phyloP scores from a whole-genome alignment of 768 basidiomycete genomes.

The Bullera alba region DNA sequence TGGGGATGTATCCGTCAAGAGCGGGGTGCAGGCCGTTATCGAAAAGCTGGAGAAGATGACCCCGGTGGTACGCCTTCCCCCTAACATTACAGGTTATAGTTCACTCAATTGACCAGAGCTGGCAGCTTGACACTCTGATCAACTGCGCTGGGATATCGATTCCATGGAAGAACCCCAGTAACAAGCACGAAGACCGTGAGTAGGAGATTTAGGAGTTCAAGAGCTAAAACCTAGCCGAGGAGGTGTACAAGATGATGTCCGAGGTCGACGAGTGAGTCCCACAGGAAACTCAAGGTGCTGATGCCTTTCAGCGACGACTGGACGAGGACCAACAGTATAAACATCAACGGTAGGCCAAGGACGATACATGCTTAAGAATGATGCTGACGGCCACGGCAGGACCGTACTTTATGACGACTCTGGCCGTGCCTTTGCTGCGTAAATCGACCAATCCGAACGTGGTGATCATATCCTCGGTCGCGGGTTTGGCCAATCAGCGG shows the following conservation, averaged over 20 bases:
- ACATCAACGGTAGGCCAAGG: slow-evolving; percentile 14
- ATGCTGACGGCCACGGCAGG: slow-evolving; percentile 2
- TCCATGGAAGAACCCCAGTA: slow-evolving; percentile 7
- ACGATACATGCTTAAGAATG: background rate
- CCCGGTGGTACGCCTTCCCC: background rate
- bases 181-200: slow-evolving; percentile 24
- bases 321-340: slow-evolving; percentile 9
- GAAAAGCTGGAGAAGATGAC: background rate
- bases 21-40: slow-evolving; percentile 9
- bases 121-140: slow-evolving; percentile 22
- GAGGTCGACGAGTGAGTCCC: slow-evolving; percentile 24
- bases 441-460: slow-evolving; percentile 17
- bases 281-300: background rate
- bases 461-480: slow-evolving; percentile 18
- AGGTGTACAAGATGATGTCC: slow-evolving; percentile 14
- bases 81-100: no score
- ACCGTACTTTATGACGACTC: slow-evolving; percentile 16
- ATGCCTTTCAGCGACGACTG: slow-evolving; percentile 1
- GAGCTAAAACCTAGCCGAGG: slow-evolving; percentile 8
- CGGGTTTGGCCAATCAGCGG: slow-evolving; percentile 17
- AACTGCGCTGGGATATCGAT: slow-evolving; percentile 29
- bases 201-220: background rate
- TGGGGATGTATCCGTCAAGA: slow-evolving; percentile 25
- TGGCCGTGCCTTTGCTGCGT: slow-evolving; percentile 14
- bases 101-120: background rate